phyloP scores from a whole-genome alignment of 2,329 filamentous ascomycete species.

The Curvularia lunata region DNA sequence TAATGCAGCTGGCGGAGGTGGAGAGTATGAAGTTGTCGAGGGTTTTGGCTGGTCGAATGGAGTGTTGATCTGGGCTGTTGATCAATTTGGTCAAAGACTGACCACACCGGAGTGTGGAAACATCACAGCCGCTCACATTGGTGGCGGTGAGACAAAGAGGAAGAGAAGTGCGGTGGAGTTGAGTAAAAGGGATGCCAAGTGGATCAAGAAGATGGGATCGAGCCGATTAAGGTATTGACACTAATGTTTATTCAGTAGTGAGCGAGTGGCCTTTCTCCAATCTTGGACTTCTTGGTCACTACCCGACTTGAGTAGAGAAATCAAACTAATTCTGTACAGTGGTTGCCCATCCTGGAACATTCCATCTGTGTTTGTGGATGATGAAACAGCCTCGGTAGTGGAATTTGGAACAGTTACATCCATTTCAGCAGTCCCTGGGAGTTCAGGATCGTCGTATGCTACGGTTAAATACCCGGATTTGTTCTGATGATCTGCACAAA shows the following conservation, averaged over 20 bases:
- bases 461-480: background rate
- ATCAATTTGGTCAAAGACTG: constrained; percentile 65
- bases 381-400: background rate
- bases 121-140: constrained; percentile 37
- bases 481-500: background rate
- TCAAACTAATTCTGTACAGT: background rate
- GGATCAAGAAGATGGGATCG: constrained; percentile 38
- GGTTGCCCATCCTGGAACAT: background rate
- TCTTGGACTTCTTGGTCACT: background rate
- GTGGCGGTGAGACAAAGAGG: constrained; percentile 20
- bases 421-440: background rate
- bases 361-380: background rate
- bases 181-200: constrained; percentile 37
- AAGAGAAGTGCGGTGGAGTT: constrained; percentile 44
- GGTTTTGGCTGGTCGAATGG: constrained; percentile 76
- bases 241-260: background rate
- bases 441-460: background rate
- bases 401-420: background rate
- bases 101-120: constrained; percentile 58
- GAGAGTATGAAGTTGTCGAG: constrained; percentile 73
- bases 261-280: background rate
- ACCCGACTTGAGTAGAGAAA: background rate
- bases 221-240: constrained; percentile 11
- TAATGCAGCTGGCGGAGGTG: constrained; percentile 67
- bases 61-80: constrained; percentile 69